Evolutionary conservation across 2,329 filamentous ascomycete genomes (phyloP), one percentile per base, ranked within the genome.

Genomic region (Penicillium sp.): DNA sequence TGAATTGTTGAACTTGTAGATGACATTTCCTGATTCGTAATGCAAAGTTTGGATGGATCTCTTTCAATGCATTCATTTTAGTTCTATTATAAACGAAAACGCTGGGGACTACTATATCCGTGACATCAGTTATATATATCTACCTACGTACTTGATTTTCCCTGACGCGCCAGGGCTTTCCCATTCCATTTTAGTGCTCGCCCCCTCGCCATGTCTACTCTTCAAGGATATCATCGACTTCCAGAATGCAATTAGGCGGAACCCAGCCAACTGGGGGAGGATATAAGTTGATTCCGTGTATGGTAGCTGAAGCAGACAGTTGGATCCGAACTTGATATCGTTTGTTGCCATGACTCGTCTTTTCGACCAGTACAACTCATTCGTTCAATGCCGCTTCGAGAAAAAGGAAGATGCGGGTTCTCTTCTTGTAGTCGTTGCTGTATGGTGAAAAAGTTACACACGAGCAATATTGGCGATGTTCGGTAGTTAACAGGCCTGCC

Each of bases 251-350:
- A 33, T 65, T 65, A 16, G 64, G 64, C 14, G 64, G 64, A 6
- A 64, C 56, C 63, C 62, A 65, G 8, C 42, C 52, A 33, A 38
- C 47, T 23, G 57, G 57, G 11, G 57, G 57, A n/a, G 57, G 57
- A 28, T 61, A 64, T 23, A 65, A 63, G 45, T 65, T 63, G 35
- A 65, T 59, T 5, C 63, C 63, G 35, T 60, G 60, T 23, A 65
- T 53, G 8, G 50, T 59, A 24, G 61, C 62, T 60, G 24, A 28
- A 47, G 26, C 28, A 54, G 51, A 47, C 18, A 46, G n/a, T 33
- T 38, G 47, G n/a, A 46, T 42, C 48, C 30, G n/a, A 52, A 42
- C 38, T 52, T 38, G 23, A 23, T 23, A 30, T 47, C 45, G 24
- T 28, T 30, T 18, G 45, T 47, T 47, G 45, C 45, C 45, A 47